A percentile compares a stretch with the other conserved stretches of the same genome.
Conservation (phyloP, 2,329 filamentous ascomycete species). For the Atkinsonella hypoxylon region DNA sequence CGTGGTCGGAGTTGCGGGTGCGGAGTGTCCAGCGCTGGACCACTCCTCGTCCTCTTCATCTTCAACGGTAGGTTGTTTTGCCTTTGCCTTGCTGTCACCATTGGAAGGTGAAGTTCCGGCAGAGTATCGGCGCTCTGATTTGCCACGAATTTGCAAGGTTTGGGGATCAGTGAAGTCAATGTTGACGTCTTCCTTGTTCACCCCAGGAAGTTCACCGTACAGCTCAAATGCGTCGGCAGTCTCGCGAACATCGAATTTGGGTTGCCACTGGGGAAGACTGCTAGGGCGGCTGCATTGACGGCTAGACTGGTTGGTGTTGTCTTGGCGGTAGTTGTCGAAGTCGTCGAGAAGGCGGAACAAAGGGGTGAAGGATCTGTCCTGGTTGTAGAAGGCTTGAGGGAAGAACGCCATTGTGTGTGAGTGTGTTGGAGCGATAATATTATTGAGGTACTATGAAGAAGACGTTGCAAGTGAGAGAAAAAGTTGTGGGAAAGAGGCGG, state of each 20-base stretch:
- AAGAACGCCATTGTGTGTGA: slow-evolving; percentile 47
- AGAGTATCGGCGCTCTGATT: slow-evolving; percentile 51
- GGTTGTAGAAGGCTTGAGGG: slow-evolving; percentile 38
- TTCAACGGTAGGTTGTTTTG: slow-evolving; percentile 52
- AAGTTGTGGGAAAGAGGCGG: background rate
- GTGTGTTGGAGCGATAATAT: slow-evolving; percentile 11
- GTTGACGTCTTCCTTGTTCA: slow-evolving; percentile 60
- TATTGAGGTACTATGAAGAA: slow-evolving; percentile 9
- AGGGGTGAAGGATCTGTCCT: slow-evolving; percentile 41
- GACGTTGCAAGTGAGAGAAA: background rate
- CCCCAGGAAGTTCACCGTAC: slow-evolving; percentile 66
- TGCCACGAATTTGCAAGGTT: slow-evolving; percentile 60
- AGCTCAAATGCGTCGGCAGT: slow-evolving; percentile 58
- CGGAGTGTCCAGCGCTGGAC: slow-evolving; percentile 9
- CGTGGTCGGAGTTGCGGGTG: slow-evolving; percentile 1
- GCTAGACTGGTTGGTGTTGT: slow-evolving; percentile 13
- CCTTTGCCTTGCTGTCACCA: slow-evolving; percentile 22
- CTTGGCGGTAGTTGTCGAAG: slow-evolving; percentile 44
- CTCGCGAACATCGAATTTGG: slow-evolving; percentile 70
- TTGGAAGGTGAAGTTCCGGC: slow-evolving; percentile 30
- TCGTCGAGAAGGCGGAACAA: slow-evolving; percentile 55
- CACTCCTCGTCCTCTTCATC: slow-evolving; percentile 36
- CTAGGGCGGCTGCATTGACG: slow-evolving; percentile 15
- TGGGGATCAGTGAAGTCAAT: slow-evolving; percentile 71
- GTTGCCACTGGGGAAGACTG: slow-evolving; percentile 48